These are phyloP conservation scores for Gardenia jasminoides DNA, from an alignment of 257 asterid species.

Conservation along the genomic window DNA sequence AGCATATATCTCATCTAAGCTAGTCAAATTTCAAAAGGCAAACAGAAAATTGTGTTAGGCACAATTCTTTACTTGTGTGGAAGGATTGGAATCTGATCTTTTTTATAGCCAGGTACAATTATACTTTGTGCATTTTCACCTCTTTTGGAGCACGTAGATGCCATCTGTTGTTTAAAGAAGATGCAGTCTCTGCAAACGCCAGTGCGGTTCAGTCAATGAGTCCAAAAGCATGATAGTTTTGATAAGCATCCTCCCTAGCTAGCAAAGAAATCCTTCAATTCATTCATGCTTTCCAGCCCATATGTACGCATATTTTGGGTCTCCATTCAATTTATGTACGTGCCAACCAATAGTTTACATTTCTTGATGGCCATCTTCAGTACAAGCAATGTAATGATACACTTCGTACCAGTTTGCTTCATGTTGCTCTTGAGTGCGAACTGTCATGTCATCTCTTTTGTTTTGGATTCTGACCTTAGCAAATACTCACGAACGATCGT, in stretches of 20 bases:
- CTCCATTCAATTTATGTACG: background rate
- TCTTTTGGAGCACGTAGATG: conserved; percentile 17
- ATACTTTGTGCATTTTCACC: background rate
- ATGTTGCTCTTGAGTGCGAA: conserved; percentile 3
- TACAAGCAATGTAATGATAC: background rate
- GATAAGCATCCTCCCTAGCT: conserved; percentile 12
- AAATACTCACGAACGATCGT: background rate
- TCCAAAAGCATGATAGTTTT: conserved; percentile 6
- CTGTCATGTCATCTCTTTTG: conserved; percentile 20
- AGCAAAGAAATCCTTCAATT: conserved; percentile 2
- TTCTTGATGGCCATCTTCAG: background rate
- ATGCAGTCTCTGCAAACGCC: conserved; percentile 10
- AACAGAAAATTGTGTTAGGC: background rate
- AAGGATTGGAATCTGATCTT: conserved; percentile 14
- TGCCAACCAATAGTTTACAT: background rate
- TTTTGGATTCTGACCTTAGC: conserved; percentile 11
- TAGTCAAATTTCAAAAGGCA: background rate
- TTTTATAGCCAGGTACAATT: conserved; percentile 7
- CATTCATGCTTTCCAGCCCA: conserved; percentile 27
- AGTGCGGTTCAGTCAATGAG: conserved; percentile 28
- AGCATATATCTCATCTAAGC: background rate
- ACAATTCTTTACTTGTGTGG: background rate
- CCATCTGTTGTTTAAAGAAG: conserved; percentile 25
- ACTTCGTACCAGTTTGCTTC: background rate
- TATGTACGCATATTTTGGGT: background rate